Conservation (phyloP, 306 rosid species). For the Cucurbita maxima region DNA sequence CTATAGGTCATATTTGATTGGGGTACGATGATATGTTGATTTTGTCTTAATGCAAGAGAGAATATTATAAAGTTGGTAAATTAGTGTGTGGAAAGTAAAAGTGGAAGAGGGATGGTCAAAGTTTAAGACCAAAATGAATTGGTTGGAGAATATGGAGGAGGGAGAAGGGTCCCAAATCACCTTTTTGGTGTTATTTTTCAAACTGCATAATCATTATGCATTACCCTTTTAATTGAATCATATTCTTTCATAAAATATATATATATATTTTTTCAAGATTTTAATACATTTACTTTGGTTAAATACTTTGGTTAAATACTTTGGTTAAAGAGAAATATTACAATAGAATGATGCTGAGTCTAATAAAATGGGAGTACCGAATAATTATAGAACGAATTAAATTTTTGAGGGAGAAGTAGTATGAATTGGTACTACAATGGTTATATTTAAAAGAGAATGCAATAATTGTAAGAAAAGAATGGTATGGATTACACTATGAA, state of each 20-base stretch:
- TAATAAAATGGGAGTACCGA: too few relatives aligned
- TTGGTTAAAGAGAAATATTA: too few relatives aligned
- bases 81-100: neutral
- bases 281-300: too few relatives aligned
- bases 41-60: neutral
- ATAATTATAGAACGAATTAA: too few relatives aligned
- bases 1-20: neutral
- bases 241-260: neutral
- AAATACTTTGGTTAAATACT: too few relatives aligned
- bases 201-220: neutral
- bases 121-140: neutral
- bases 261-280: too few relatives aligned
- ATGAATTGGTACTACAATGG: too few relatives aligned
- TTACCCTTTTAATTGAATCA: neutral
- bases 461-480: neutral
- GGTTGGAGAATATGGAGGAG: neutral
- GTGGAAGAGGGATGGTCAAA: neutral
- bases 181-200: neutral
- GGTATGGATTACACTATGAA: neutral
- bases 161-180: constrained; percentile 1
- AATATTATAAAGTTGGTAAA: neutral
- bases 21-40: neutral
- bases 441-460: neutral
- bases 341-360: accelerated
- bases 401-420: too few relatives aligned